phyloP scores from a whole-genome alignment of 1,139 yeast genomes.

The Candida labiduridarum region DNA sequence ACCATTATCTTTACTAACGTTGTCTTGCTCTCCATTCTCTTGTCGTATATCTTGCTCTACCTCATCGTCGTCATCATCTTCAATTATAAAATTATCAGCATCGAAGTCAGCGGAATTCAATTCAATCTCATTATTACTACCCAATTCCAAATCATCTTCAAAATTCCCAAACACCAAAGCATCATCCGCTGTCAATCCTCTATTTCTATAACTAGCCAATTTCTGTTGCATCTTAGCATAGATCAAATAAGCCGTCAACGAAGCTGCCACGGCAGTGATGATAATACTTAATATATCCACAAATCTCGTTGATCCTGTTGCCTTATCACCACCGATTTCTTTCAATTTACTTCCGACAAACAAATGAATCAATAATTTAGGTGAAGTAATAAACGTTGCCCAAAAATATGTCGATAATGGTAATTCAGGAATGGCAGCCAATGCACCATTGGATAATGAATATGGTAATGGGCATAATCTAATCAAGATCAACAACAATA shows the following conservation, averaged over 20 bases:
- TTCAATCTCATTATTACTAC: conserved; percentile 29
- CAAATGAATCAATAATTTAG: conserved; percentile 74
- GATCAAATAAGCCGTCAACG: conserved; percentile 68
- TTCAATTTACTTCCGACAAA: conserved; percentile 82
- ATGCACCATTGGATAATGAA: conserved; percentile 88
- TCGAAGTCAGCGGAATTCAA: conserved; percentile 38
- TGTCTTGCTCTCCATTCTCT: neutral
- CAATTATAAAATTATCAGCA: conserved; percentile 41
- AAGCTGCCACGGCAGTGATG: conserved; percentile 58
- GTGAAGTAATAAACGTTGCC: conserved; percentile 78
- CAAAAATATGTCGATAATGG: conserved; percentile 60
- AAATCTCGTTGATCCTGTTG: conserved; percentile 52
- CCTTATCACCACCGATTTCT: conserved; percentile 61
- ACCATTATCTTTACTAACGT: neutral
- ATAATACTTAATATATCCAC: conserved; percentile 66
- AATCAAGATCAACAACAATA: conserved; percentile 67
- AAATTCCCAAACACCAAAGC: conserved; percentile 45
- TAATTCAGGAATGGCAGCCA: conserved; percentile 82
- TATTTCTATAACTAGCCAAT: conserved; percentile 33
- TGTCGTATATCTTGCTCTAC: conserved; percentile 32
- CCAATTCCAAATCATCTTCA: conserved; percentile 35
- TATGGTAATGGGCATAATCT: conserved; percentile 92
- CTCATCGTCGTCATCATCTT: conserved; percentile 25
- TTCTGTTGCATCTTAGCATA: conserved; percentile 61
- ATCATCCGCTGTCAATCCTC: conserved; percentile 25